These are phyloP conservation scores for Penicillium pancosmium DNA, from an alignment of 495 filamentous ascomycete species.

Conservation along the genomic window DNA sequence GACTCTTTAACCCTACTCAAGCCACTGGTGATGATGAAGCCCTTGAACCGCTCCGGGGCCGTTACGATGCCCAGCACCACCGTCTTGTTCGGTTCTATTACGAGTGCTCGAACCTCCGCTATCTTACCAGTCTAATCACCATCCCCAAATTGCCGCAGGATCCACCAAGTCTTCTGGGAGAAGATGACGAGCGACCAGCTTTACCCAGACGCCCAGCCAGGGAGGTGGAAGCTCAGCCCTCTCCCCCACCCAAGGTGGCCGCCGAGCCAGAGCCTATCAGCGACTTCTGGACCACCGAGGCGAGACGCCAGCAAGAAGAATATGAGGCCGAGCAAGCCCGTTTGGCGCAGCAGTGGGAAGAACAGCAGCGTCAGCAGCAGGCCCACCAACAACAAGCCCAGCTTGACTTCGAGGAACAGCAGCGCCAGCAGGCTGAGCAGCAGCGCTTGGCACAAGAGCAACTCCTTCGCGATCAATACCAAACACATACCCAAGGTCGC, in stretches of 20 bases:
- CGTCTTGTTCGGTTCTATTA: conserved; percentile 97
- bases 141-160: conserved; percentile 95
- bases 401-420: conserved; percentile 92
- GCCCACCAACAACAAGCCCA: conserved; percentile 81
- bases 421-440: conserved; percentile 83
- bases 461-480: conserved; percentile 80
- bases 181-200: conserved; percentile 81
- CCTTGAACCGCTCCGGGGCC: conserved; percentile 80
- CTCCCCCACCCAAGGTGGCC: conserved; percentile 67
- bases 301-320: conserved; percentile 85
- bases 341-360: conserved; percentile 78
- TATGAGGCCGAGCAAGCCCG: conserved; percentile 91
- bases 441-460: conserved; percentile 90
- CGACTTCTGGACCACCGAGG: conserved; percentile 97
- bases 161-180: conserved; percentile 82
- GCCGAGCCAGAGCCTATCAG: conserved; percentile 90
- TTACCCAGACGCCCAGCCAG: conserved; percentile 78
- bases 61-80: conserved; percentile 95
- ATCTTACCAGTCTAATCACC: conserved; percentile 93
- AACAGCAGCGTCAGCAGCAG: conserved; percentile 77
- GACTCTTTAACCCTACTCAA: conserved; percentile 29
- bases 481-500: conserved; percentile 89
- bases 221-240: conserved; percentile 59
- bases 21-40: conserved; percentile 94
- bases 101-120: conserved; percentile 96